These are phyloP conservation scores for Typha latifolia DNA, from an alignment of 176 grass and related monocot species.

Conservation along the genomic window DNA sequence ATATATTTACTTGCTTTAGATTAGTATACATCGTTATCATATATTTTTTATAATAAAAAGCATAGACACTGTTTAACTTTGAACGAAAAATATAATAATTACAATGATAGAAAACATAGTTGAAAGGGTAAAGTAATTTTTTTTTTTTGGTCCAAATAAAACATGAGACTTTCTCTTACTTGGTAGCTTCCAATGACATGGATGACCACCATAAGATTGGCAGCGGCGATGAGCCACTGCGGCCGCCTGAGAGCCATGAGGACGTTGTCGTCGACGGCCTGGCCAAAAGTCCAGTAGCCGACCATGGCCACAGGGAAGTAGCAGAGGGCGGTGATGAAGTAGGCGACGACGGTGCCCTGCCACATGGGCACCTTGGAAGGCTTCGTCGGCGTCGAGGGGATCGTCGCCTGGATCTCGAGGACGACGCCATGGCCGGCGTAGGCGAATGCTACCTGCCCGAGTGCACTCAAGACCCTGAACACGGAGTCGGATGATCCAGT, in stretches of 20 bases:
- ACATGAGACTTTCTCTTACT: slow-evolving; percentile 1
- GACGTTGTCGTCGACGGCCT: slow-evolving; percentile 9
- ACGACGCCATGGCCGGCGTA: slow-evolving; percentile 60
- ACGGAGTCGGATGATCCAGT: slow-evolving; percentile 17
- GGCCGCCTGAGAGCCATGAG: slow-evolving; percentile 9
- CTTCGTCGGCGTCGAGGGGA: slow-evolving; percentile 15
- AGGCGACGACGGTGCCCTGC: slow-evolving; percentile 57
- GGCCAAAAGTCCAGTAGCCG: slow-evolving; percentile 53
- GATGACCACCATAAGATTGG: slow-evolving; percentile 1
- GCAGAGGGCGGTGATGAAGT: slow-evolving; percentile 52
- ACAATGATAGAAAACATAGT: too few relatives aligned
- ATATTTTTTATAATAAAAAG: too few relatives aligned
- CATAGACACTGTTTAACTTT: too few relatives aligned
- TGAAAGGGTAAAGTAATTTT: too few relatives aligned
- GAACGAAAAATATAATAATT: too few relatives aligned
- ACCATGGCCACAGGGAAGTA: slow-evolving; percentile 64
- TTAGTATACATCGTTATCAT: neutral
- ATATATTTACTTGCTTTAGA: neutral
- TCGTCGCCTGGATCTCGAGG: slow-evolving; percentile 61
- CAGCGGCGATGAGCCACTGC: slow-evolving; percentile 1
- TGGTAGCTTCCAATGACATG: slow-evolving; percentile 17
- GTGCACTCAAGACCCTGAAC: slow-evolving; percentile 57
- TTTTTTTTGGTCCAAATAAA: too few relatives aligned
- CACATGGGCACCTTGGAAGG: slow-evolving; percentile 16
- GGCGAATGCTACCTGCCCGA: slow-evolving; percentile 67